Evolutionary conservation across 2,329 filamentous ascomycete genomes (phyloP).

Genomic region (Atkinsonella texensis): DNA sequence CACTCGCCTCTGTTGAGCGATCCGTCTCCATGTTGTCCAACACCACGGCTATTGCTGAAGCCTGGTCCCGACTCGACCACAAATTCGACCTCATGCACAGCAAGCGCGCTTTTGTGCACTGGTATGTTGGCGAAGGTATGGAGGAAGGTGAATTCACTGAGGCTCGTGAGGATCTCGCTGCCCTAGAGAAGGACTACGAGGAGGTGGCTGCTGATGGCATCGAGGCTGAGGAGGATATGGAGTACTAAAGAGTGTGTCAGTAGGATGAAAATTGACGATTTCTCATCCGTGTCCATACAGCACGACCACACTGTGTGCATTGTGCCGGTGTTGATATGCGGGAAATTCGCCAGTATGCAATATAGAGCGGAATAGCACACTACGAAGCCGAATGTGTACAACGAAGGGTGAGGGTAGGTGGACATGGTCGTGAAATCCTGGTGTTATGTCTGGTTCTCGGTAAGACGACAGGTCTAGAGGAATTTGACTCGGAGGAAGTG

Average conservation of each 20-base stretch:
- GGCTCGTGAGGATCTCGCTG: conserved; percentile 74
- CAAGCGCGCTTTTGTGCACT: conserved; percentile 66
- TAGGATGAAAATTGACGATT: neutral
- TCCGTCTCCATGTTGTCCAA: conserved; percentile 63
- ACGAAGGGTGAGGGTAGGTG: neutral
- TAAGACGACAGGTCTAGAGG: neutral
- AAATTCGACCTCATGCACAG: conserved; percentile 72
- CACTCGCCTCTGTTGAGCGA: conserved; percentile 49
- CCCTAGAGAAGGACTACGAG: conserved; percentile 78
- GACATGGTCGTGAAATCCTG: neutral
- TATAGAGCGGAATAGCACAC: neutral
- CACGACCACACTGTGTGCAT: no score
- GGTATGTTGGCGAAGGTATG: conserved; percentile 84
- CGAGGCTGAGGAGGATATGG: conserved; percentile 50
- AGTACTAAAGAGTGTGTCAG: conserved; percentile 53
- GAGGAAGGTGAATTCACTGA: conserved; percentile 86
- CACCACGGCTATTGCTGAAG: conserved; percentile 62
- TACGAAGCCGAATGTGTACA: neutral
- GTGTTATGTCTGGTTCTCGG: neutral
- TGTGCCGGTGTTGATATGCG: neutral
- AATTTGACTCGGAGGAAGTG: no score
- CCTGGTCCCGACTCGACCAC: conserved; percentile 60
- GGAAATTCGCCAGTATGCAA: neutral
- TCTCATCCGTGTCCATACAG: neutral
- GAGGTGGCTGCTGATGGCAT: conserved; percentile 68